Evolutionary conservation across 2,329 filamentous ascomycete species (phyloP), one percentile per base, ranked within the genome.

Genomic region (Alternaria brassicicola): DNA sequence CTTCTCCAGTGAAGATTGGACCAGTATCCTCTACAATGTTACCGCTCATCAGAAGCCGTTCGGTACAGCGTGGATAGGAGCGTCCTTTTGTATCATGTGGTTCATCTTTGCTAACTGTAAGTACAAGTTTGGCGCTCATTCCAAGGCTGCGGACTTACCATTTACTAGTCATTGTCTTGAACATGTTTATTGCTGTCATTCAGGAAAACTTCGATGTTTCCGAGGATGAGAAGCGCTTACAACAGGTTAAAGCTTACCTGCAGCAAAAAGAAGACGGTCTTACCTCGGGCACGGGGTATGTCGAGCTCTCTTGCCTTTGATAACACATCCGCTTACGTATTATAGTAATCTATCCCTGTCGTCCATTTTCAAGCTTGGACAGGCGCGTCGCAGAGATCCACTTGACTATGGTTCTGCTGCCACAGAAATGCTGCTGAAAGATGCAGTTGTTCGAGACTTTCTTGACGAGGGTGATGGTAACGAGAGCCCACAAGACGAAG

Each of bases 151-250:
- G 17, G 19, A 31, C 66, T 73, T 60, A 72, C 31, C 9, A 12
- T 2, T 10, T 3, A 19, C 7, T 41, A 76, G 73, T 98, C 75
- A 96, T 99, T 79, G 86, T 98, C 61, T 81, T 99, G 81, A 99
- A 98, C 74, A 99, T 99, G 95, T 99, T 99, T 83, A 98, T 99
- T 91, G 95, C 95, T 83, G 95, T 99, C 80, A 99, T 99, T 65
- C 95, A 99, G 77, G 95, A 99, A 75, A 99, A 97, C 72, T 99
- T 99, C 75, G 95, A 99, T 78, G 93, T 99, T 25, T 96, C 93
- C 3, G 95, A 99, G 76, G 96, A 99, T 74, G 93, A 98, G 76
- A 99, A 99, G 79, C 92, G 96, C 19, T 80, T 98, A 61, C 92
- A 98, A 75, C 96, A 99, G 78, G 93, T 99, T 60, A 94, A 93